Conservation (phyloP, 257 asterid species). For the Handroanthus guayacan region DNA sequence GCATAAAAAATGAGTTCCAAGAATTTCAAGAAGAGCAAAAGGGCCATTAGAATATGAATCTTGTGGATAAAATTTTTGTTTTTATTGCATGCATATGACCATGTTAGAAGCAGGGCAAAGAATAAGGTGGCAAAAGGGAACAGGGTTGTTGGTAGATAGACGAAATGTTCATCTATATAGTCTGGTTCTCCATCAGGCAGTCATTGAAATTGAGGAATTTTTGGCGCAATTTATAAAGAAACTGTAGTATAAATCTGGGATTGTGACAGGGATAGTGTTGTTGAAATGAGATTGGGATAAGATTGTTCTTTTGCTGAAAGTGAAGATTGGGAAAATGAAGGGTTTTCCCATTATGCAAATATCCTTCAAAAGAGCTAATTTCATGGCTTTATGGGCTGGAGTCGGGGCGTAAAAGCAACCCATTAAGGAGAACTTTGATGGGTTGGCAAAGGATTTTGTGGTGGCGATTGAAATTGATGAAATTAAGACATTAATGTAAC, state of each 20-base stretch:
- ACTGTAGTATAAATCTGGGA: conserved; percentile 49
- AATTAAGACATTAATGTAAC: conserved; percentile 41
- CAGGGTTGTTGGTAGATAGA: conserved; percentile 39
- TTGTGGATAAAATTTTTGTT: conserved; percentile 36
- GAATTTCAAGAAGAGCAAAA: conserved; percentile 38
- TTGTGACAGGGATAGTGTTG: conserved; percentile 29
- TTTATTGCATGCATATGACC: conserved; percentile 33
- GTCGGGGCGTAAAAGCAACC: conserved; percentile 52
- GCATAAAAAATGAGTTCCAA: conserved; percentile 37
- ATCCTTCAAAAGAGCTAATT: conserved; percentile 32
- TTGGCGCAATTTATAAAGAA: conserved; percentile 49
- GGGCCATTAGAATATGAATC: conserved; percentile 45
- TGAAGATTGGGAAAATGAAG: conserved; percentile 47
- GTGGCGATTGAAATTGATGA: conserved; percentile 38
- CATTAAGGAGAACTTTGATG: conserved; percentile 39
- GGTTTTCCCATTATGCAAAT: conserved; percentile 50
- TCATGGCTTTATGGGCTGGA: conserved; percentile 42
- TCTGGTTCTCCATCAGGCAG: conserved; percentile 38
- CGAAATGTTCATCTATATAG: conserved; percentile 45
- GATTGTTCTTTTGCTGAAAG: conserved; percentile 31
- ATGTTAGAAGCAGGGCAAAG: conserved; percentile 29
- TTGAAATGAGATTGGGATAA: conserved; percentile 22
- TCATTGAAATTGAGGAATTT: conserved; percentile 42
- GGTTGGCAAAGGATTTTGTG: conserved; percentile 1
- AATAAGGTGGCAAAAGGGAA: conserved; percentile 34